These are phyloP conservation scores for Pestalotiopsis fici DNA, from an alignment of 2,329 filamentous ascomycete species.

Conservation along the genomic window DNA sequence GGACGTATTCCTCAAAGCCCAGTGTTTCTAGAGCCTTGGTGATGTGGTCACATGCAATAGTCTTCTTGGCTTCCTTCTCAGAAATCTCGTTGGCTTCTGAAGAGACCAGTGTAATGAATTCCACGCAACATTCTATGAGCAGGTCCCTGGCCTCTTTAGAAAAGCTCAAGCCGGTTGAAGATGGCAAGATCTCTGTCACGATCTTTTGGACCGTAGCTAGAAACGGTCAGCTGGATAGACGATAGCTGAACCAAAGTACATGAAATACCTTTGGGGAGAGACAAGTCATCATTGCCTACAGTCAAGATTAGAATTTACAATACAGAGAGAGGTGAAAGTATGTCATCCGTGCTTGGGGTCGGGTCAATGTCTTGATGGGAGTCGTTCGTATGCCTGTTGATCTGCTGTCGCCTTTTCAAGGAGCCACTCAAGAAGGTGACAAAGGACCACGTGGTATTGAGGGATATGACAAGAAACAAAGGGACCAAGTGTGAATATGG, in stretches of 20 bases:
- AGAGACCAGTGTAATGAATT: conserved; percentile 98
- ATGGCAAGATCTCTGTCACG: conserved; percentile 87
- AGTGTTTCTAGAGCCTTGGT: conserved; percentile 91
- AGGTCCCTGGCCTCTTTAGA: conserved; percentile 94
- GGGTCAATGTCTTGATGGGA: too few relatives aligned
- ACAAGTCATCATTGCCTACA: conserved; percentile 64
- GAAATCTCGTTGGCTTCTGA: conserved; percentile 98
- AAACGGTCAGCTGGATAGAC: not conserved
- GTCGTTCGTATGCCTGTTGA: too few relatives aligned
- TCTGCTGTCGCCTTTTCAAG: too few relatives aligned
- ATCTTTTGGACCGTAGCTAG: conserved; percentile 77
- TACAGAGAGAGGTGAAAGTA: not conserved
- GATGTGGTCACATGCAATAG: conserved; percentile 96
- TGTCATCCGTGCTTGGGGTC: not conserved
- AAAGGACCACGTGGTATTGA: too few relatives aligned
- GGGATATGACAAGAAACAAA: too few relatives aligned
- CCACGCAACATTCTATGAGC: conserved; percentile 97
- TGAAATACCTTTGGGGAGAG: conserved; percentile 61
- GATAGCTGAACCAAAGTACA: not conserved
- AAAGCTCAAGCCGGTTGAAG: conserved; percentile 76
- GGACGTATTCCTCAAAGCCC: conserved; percentile 90
- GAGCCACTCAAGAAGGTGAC: too few relatives aligned
- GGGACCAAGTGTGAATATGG: too few relatives aligned
- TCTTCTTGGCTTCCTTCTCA: conserved; percentile 98
- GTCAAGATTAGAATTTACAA: conserved; percentile 30